Evolutionary conservation across 768 basidiomycete species (phyloP).

Genomic region (Phlebiopsis flavidoalba): DNA sequence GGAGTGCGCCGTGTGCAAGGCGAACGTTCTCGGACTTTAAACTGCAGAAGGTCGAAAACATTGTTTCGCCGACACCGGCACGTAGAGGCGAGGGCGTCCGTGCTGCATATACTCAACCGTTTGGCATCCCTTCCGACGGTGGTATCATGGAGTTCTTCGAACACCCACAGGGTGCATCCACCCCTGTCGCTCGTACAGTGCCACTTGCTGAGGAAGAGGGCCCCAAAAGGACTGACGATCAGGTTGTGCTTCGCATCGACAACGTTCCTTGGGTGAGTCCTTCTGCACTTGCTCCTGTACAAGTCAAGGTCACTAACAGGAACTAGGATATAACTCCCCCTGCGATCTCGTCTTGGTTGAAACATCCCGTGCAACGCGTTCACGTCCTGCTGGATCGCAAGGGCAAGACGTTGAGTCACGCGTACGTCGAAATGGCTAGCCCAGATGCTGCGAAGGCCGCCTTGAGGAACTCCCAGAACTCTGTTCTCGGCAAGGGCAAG

Average conservation of each 20-base stretch:
- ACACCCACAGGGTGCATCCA: slow-evolving; percentile 28
- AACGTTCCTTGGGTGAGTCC: slow-evolving; percentile 81
- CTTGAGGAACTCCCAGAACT: slow-evolving; percentile 52
- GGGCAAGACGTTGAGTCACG: slow-evolving; percentile 83
- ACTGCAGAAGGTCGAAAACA: slow-evolving; percentile 27
- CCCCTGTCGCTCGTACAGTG: slow-evolving; percentile 23
- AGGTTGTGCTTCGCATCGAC: slow-evolving; percentile 72
- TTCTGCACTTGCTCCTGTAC: not conserved
- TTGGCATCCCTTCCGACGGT: not conserved
- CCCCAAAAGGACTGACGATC: slow-evolving; percentile 12
- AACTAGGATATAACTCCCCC: slow-evolving; percentile 78
- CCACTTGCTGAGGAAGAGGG: not conserved
- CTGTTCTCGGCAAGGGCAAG: slow-evolving; percentile 70
- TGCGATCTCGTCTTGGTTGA: slow-evolving; percentile 63
- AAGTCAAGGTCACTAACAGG: not conserved
- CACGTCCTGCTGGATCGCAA: slow-evolving; percentile 78
- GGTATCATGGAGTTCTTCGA: slow-evolving; percentile 25
- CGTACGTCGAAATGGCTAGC: slow-evolving; percentile 69
- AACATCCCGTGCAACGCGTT: slow-evolving; percentile 62
- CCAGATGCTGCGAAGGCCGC: slow-evolving; percentile 61
- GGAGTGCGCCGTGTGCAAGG: slow-evolving; percentile 77
- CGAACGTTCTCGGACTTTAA: slow-evolving; percentile 66
- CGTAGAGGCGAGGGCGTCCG: not conserved
- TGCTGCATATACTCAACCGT: not conserved
- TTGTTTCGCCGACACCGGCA: not conserved